Base-by-base conservation (phyloP, 495 filamentous ascomycete species). In the Penicillium manginii region DNA sequence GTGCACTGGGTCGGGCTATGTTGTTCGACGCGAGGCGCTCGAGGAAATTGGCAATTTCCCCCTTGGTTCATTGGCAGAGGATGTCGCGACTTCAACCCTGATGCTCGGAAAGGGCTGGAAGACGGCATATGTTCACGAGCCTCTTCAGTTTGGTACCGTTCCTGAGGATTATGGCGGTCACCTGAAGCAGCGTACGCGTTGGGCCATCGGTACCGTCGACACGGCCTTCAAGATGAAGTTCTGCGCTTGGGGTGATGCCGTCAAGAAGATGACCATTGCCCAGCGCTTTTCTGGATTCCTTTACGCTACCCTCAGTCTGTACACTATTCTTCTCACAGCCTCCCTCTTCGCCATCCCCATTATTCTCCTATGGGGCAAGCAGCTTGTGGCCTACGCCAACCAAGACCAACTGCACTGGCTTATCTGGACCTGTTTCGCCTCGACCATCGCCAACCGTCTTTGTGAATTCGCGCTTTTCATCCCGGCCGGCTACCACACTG, bases 1-100 rank as follows among this genome's bases (percentile, higher is more conserved):
- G 81, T 81, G 80, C 56, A 81, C 80, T 21, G 82, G 82, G 9
- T 83, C 80, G 21, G 82, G 82, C 29, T 84, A 79, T 52, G 67
- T 81, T 15, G 64, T 79, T 46, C 75, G 81, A 5, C 76, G 81
- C 18, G 65, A 66, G 33, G 81, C 81, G 17, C 67, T 85, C 14
- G 73, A 82, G 45, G 66, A 73, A 29, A 83, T 84, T 48, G 81
- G 80, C 45, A 75, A 78, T 29, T 83, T 80, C 60, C 81, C 82
- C 5, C 63, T 73, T 6, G 79, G 71, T 6, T 77, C 77, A 11
- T 59, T 82, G 29, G 77, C 78, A n/a, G 82, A 85, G 61, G 82
- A 85, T 64, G 73, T 80, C 12, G 73, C 67, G 32, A 78, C 71
- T 6, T 82, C 81, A 4, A 75, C 70, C 4, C 57, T 81, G 21